Evolutionary conservation across 441 rosid species (phyloP), one percentile per base, ranked within the genome.

Genomic region (Aquilaria agallochum): DNA sequence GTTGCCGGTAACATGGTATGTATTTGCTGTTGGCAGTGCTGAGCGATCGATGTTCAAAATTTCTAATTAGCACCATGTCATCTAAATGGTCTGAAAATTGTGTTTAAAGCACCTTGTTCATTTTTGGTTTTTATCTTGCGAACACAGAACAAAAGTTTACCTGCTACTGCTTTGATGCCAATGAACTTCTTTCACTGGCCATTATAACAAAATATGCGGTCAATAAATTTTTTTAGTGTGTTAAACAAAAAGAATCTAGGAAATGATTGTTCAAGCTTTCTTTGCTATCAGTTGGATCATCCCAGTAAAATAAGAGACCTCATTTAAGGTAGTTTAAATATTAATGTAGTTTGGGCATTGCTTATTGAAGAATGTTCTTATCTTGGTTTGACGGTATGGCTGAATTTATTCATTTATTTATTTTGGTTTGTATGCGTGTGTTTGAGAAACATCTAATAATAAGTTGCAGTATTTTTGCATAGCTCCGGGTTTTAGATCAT

Each of bases 401-500:
- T 65, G 56, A 58, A 49, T 67, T 20, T 20, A 20, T n/a, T 63
- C 55, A 45, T 47, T 59, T 50, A 45, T 68, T 66, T 53, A 55
- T 14, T 50, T 55, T 72, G 32, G 56, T 11, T 64, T 68, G 68
- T 64, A 66, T 56, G 61, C 42, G 55, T 33, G 64, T 69, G 58
- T 73, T 75, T 86, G 70, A 80, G 66, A 62, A 68, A 62, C 68
- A 59, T 73, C 76, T 86, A 70, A 80, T 67, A 62, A 68, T 68
- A 67, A 56, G 51, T 73, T 77, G 72, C 84, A 91, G 99, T 91
- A 89, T 65, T 91, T 95, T 69, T 95, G 97, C 76, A 73, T 91
- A 74, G 99, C 97, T 63, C 97, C 99, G 60, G 97, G 99, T 69
- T 95, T 97, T 47, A 87, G 99, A 74, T 95, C 97, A 67, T 86